phyloP scores from a whole-genome alignment of 1,139 yeast genomes.

The Diutina pseudorugosa region DNA sequence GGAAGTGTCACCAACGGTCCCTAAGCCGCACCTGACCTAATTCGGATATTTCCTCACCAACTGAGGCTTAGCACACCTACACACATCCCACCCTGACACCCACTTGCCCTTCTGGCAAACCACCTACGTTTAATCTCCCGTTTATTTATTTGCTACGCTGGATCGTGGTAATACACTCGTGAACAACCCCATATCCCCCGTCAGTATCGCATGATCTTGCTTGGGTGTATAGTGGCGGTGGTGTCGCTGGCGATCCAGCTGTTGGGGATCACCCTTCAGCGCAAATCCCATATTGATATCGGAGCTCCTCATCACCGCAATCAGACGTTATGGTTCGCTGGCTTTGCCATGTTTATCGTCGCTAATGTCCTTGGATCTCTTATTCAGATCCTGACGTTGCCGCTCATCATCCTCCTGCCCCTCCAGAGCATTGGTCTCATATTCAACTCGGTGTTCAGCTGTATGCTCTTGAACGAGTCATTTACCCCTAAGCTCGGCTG shows the following conservation, averaged over 20 bases:
- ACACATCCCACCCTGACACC: neutral
- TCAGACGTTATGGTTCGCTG: constrained; percentile 64
- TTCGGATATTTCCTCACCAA: neutral
- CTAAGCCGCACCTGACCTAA: neutral
- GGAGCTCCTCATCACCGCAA: constrained; percentile 23
- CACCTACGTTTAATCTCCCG: neutral
- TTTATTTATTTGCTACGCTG: neutral
- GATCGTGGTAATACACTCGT: neutral
- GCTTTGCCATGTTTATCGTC: constrained; percentile 55
- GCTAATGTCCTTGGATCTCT: constrained; percentile 76
- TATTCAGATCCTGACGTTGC: constrained; percentile 75
- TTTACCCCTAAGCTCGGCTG: constrained; percentile 44
- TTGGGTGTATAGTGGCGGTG: constrained; percentile 66
- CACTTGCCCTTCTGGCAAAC: neutral
- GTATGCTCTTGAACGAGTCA: constrained; percentile 55
- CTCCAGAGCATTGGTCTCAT: constrained; percentile 80
- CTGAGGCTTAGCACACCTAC: neutral
- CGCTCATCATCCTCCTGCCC: constrained; percentile 70
- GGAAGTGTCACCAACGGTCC: neutral
- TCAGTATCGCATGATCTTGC: neutral
- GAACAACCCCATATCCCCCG: neutral
- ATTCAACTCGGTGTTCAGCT: constrained; percentile 64
- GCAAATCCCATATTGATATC: constrained; percentile 56
- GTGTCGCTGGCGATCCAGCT: constrained; percentile 75
- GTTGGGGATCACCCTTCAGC: constrained; percentile 70